phyloP scores from a whole-genome alignment of 2,329 filamentous ascomycete genomes.

The Dendrostoma leiphaemia region DNA sequence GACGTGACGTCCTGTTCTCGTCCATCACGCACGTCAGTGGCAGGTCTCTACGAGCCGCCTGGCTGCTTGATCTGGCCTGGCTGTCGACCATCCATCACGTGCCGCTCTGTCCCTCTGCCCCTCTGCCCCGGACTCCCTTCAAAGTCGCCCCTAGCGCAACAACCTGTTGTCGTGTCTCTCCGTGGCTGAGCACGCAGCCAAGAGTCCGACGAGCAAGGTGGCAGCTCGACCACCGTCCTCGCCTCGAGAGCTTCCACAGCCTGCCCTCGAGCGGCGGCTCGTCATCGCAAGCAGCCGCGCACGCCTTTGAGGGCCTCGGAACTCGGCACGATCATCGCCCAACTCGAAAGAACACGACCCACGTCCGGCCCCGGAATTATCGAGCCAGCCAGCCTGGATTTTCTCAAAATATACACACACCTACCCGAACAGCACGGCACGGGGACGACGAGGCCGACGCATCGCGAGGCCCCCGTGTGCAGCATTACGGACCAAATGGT shows the following conservation, averaged over 20 bases:
- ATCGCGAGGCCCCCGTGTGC: constrained; percentile 10
- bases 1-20: neutral
- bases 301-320: neutral
- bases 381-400: neutral
- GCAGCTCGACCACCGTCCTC: neutral
- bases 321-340: constrained; percentile 14
- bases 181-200: constrained; percentile 11
- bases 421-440: constrained; percentile 7
- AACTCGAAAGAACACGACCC: too few relatives aligned
- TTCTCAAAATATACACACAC: neutral
- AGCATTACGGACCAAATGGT: constrained; percentile 41
- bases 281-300: neutral
- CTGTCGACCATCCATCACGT: constrained; percentile 18
- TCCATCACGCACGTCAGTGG: neutral
- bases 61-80: neutral
- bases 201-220: neutral
- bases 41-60: neutral
- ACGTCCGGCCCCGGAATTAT: neutral
- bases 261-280: neutral
- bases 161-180: neutral
- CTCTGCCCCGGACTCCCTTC: constrained; percentile 7
- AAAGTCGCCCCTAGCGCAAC: neutral
- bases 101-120: neutral
- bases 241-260: neutral
- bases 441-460: constrained; percentile 13